A percentile compares a stretch with the other conserved stretches of the same genome.
Conservation (phyloP, 2,329 filamentous ascomycete species). For the Colletotrichum australisinense region DNA sequence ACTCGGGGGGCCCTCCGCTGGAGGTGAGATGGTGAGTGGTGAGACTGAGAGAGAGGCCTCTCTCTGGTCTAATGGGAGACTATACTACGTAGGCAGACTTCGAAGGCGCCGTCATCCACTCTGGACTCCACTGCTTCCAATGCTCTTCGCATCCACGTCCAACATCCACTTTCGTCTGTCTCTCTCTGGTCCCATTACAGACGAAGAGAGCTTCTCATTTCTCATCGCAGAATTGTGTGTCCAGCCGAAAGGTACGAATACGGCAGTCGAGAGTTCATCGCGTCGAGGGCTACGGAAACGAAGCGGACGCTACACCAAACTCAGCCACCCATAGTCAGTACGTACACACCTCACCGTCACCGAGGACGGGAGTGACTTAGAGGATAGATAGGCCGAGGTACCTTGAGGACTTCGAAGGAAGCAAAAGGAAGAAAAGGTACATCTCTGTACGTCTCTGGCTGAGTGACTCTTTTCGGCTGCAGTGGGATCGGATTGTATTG, state of each 20-base stretch:
- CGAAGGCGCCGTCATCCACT: not conserved
- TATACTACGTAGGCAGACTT: not conserved
- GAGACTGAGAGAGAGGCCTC: not conserved
- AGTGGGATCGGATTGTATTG: not conserved
- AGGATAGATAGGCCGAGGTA: not conserved
- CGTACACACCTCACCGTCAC: not conserved
- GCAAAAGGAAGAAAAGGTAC: not conserved
- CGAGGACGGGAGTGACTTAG: not conserved
- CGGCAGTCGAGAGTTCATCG: conserved; percentile 10
- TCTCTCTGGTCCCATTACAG: not conserved
- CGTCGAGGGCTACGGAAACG: not conserved
- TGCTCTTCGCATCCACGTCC: not conserved
- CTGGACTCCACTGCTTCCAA: not conserved
- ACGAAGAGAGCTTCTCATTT: not conserved
- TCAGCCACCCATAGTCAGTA: not conserved
- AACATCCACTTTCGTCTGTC: not conserved
- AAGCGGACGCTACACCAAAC: not conserved
- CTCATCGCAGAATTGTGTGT: not conserved
- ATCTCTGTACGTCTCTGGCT: not conserved
- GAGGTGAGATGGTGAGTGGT: not conserved
- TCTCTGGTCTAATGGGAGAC: not conserved
- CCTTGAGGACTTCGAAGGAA: not conserved
- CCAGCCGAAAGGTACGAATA: not conserved
- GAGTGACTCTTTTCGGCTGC: not conserved
- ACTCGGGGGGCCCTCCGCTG: not conserved